A percentile compares a stretch with the other conserved stretches of the same genome.
These are phyloP conservation scores for Dimocarpus longan DNA, from an alignment of 345 rosid genomes.

Conservation along the genomic window DNA sequence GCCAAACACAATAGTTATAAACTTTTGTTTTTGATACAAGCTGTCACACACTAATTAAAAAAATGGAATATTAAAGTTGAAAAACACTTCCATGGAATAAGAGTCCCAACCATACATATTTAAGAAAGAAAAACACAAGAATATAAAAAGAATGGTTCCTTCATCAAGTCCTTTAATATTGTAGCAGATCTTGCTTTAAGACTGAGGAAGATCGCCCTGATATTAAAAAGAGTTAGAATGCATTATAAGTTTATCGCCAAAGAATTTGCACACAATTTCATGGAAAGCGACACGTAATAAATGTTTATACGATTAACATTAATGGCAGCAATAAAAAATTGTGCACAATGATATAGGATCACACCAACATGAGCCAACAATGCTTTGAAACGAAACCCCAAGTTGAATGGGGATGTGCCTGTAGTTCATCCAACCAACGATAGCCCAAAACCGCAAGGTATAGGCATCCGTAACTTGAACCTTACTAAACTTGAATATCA, in stretches of 20 bases:
- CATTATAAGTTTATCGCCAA: background rate
- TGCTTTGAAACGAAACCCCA: slow-evolving; percentile 73
- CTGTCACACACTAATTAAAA: too few relatives aligned
- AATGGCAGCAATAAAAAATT: background rate
- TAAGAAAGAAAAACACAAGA: background rate
- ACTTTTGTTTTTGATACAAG: too few relatives aligned
- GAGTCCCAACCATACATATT: too few relatives aligned
- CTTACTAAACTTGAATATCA: background rate
- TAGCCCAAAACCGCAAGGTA: slow-evolving; percentile 78
- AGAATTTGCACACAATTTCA: background rate
- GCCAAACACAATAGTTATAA: too few relatives aligned
- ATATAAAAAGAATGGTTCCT: background rate
- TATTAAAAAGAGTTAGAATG: background rate
- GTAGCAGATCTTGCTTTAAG: slow-evolving; percentile 73
- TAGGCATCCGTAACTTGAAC: background rate
- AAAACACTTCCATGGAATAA: too few relatives aligned
- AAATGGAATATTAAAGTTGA: too few relatives aligned
- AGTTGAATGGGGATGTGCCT: slow-evolving; percentile 76
- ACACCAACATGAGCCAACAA: slow-evolving; percentile 78
- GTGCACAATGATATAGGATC: slow-evolving; percentile 12
- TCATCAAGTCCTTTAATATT: slow-evolving; percentile 54
- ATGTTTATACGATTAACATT: too few relatives aligned
- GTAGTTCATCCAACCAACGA: slow-evolving; percentile 83
- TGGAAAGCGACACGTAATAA: background rate
- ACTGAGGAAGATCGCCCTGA: slow-evolving; percentile 80